Percentiles rank a stretch among this genome's conserved stretches.
phyloP scores from a whole-genome alignment of 139 green algal genomes.

The Gonium pectorale region DNA sequence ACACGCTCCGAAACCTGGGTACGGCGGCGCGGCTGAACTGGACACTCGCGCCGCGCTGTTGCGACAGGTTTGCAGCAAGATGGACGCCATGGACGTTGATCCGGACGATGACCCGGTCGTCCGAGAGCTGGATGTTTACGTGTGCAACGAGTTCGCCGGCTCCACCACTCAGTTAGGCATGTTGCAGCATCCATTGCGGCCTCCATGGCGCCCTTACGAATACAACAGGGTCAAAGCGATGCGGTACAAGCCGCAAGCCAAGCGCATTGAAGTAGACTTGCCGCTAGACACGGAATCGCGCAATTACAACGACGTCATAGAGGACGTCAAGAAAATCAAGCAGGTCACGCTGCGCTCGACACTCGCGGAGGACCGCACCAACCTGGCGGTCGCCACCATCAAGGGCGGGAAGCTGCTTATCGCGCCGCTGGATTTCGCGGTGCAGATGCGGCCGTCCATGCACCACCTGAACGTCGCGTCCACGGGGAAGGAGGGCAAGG shows the following conservation, averaged over 20 bases:
- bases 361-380: conserved; percentile 54
- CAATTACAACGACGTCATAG: conserved; percentile 75
- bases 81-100: conserved; percentile 22
- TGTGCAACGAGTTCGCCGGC: conserved; percentile 66
- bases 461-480: conserved; percentile 70
- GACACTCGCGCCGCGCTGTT: too few species aligned
- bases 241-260: conserved; percentile 75
- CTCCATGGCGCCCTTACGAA: conserved; percentile 82
- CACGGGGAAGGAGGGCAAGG: background rate
- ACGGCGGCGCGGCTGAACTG: too few species aligned
- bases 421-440: conserved; percentile 78
- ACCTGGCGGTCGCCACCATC: conserved; percentile 71
- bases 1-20: too few species aligned
- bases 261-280: conserved; percentile 72
- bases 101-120: conserved; percentile 74
- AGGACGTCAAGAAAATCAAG: conserved; percentile 56
- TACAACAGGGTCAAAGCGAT: conserved; percentile 61
- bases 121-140: conserved; percentile 76
- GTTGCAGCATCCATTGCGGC: conserved; percentile 86
- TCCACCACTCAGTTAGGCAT: conserved; percentile 76
- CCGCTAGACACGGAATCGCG: conserved; percentile 67
- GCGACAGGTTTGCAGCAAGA: too few species aligned
- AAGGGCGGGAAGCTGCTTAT: conserved; percentile 79
- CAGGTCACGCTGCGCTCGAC: conserved; percentile 68
- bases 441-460: conserved; percentile 87